phyloP scores from a whole-genome alignment of 768 basidiomycete genomes.

The Paxillus rubicundulus region DNA sequence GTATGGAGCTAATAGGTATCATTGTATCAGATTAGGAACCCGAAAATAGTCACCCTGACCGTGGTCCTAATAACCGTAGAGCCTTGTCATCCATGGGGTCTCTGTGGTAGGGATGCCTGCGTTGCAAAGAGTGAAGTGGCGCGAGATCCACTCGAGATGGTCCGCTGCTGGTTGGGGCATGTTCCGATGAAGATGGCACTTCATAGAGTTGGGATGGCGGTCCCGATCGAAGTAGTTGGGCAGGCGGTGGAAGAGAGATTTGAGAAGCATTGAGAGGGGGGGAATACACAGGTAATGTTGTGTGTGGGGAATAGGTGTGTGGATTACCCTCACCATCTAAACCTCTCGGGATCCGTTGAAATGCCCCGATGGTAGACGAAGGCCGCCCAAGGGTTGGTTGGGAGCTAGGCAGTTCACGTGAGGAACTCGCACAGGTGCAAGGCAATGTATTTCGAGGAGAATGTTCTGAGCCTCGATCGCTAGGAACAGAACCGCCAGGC shows the following conservation, averaged over 20 bases:
- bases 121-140: slow-evolving; percentile 54
- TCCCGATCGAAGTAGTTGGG: slow-evolving; percentile 28
- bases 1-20: slow-evolving; percentile 11
- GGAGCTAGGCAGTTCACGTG: slow-evolving; percentile 15
- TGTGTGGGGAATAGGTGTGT: slow-evolving; percentile 10
- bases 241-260: slow-evolving; percentile 33
- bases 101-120: slow-evolving; percentile 56
- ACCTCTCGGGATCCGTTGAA: slow-evolving; percentile 7
- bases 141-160: slow-evolving; percentile 45
- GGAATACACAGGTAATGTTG: slow-evolving; percentile 1
- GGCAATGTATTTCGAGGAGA: slow-evolving; percentile 11
- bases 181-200: slow-evolving; percentile 22
- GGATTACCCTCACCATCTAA: slow-evolving; percentile 7
- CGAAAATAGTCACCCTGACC: slow-evolving; percentile 35
- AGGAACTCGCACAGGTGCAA: slow-evolving; percentile 16
- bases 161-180: slow-evolving; percentile 17
- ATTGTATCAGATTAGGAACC: slow-evolving; percentile 10
- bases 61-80: slow-evolving; percentile 47
- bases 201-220: slow-evolving; percentile 30
- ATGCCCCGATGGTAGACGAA: slow-evolving; percentile 15
- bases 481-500: slow-evolving; percentile 2
- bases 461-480: slow-evolving; percentile 12
- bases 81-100: slow-evolving; percentile 62
- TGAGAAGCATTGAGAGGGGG: slow-evolving; percentile 16
- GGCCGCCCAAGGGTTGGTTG: slow-evolving; percentile 18